These are phyloP conservation scores for Vitis vinifera DNA, from an alignment of 164 flowering plant species.

Conservation along the genomic window ASM3070453v1 NC_081812.1:376501-377000, in stretches of 20 bases:
- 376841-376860: too few relatives aligned
- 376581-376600: conserved; percentile 97
- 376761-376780: too few relatives aligned
- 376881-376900: too few relatives aligned
- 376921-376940: too few relatives aligned
- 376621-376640: conserved; percentile 78
- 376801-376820: not conserved
- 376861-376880: too few relatives aligned
- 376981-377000: not conserved
- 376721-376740: too few relatives aligned
- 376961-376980: too few relatives aligned
- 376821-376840: not conserved
- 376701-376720: too few relatives aligned
- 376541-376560: conserved; percentile 69
- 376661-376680: not conserved
- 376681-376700: not conserved
- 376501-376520: conserved; percentile 91
- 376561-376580: conserved; percentile 88
- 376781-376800: too few relatives aligned
- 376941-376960: too few relatives aligned
- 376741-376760: too few relatives aligned
- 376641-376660: not conserved
- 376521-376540: conserved; percentile 89
- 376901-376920: too few relatives aligned
- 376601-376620: conserved; percentile 99